Base-by-base conservation (phyloP, 441 rosid species). In the Hypseocharis bilobata region DNA sequence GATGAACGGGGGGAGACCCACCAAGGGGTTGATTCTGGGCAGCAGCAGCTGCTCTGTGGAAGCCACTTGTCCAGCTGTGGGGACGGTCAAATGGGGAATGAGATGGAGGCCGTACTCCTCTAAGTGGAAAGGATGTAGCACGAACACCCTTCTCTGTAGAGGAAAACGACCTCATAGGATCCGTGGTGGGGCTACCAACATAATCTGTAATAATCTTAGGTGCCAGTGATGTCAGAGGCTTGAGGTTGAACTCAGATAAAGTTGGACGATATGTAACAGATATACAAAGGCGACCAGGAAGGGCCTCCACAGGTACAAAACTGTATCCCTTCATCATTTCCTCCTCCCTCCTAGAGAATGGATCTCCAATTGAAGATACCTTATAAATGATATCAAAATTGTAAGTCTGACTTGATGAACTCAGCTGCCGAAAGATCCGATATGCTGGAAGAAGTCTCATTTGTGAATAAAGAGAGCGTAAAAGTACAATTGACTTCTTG, bases 61-160 rank as follows among this genome's bases (percentile, higher is more conserved):
- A 87, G 42, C 96, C 94, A 68, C 96, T 87, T 14, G 91, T 81
- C 97, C 96, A 91, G 82, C 94, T 91, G 75, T 88, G 92, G 0
- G 94, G 97, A 47, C 89, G 87, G 45, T 84, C 85, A 61, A 72
- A 67, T 69, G 93, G 88, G 54, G 78, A 52, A 30, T 78, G 65
- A 71, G 72, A 60, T 45, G 86, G 84, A 45, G 84, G 80, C 0
- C 77, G 72, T 26, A 74, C 67, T 68, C 85, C 88, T 70, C 87
- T 82, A 52, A 70, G 64, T 0, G 85, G 77, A 77, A 87, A 85
- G 44, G 96, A 84, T n/a, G 83, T 81, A 17, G 85, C 81, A 58
- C 73, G 63, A 69, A 69, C 64, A 70, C 81, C 85, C 71, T 69
- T 83, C 64, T 73, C 87, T 16, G 83, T 78, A 72, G 93, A 80